These are phyloP conservation scores for Pythium folliculosum DNA, from an alignment of 352 stramenopile genomes.

Conservation along the genomic window DNA sequence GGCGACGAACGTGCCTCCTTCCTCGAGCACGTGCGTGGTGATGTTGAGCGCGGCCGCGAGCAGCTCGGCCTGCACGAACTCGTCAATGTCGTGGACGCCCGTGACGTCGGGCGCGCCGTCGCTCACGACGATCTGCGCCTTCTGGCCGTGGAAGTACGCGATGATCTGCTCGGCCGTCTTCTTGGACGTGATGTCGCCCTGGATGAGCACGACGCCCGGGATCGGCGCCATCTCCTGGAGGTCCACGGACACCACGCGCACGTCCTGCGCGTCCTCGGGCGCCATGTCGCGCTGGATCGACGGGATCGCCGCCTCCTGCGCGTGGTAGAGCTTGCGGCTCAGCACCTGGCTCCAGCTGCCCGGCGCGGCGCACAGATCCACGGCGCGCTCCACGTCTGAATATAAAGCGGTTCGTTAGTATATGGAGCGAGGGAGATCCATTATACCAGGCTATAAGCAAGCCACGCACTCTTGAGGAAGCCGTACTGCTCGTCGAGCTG, in stretches of 20 bases:
- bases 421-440: not conserved
- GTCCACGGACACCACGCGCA: conserved; percentile 97
- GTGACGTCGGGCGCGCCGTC: conserved; percentile 99
- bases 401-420: not conserved
- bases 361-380: conserved; percentile 98
- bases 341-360: conserved; percentile 99
- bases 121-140: conserved; percentile 97
- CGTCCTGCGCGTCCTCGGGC: conserved; percentile 34
- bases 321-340: conserved; percentile 84
- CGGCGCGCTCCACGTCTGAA: conserved; percentile 85
- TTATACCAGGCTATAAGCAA: not conserved
- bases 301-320: conserved; percentile 23
- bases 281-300: conserved; percentile 28
- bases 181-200: conserved; percentile 96
- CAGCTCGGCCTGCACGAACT: conserved; percentile 97
- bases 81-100: conserved; percentile 98
- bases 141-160: conserved; percentile 89
- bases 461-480: conserved; percentile 77
- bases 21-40: conserved; percentile 93
- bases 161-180: conserved; percentile 97
- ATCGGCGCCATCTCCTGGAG: conserved; percentile 99
- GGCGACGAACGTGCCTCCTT: conserved; percentile 96
- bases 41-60: conserved; percentile 98
- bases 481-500: conserved; percentile 99
- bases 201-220: conserved; percentile 93